Conservation (phyloP, 2,329 filamentous ascomycete genomes). For the Herpotrichia juniperi region DNA sequence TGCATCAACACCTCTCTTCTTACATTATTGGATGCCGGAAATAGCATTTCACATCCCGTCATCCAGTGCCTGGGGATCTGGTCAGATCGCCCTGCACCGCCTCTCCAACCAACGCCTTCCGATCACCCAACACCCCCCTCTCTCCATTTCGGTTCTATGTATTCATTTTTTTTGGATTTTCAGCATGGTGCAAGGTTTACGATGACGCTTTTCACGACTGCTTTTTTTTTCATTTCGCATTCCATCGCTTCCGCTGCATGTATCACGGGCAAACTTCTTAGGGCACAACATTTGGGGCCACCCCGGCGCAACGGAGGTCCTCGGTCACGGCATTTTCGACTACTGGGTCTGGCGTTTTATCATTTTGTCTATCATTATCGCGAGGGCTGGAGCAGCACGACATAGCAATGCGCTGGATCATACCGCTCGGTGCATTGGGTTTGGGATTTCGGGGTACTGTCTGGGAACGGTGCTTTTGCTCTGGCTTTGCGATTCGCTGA, state of each 20-base stretch:
- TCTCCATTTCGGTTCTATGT: background rate
- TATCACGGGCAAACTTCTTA: constrained; percentile 2
- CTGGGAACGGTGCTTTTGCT: background rate
- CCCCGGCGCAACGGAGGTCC: constrained; percentile 6
- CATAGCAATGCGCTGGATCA: background rate
- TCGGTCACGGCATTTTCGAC: constrained; percentile 2
- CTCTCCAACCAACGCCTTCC: background rate
- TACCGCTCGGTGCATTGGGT: constrained; percentile 9
- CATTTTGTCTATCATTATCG: constrained; percentile 1
- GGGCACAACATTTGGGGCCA: background rate
- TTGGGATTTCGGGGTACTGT: background rate
- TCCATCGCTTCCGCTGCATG: constrained; percentile 13
- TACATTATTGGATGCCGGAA: background rate
- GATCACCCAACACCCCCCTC: background rate
- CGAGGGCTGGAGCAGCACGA: constrained; percentile 2
- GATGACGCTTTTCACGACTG: constrained; percentile 15
- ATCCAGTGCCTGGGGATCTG: background rate
- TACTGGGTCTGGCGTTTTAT: background rate
- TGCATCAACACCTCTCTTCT: background rate
- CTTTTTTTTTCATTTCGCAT: constrained; percentile 6
- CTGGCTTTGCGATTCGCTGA: background rate
- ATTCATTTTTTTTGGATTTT: background rate
- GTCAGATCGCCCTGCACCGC: background rate
- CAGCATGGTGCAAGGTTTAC: constrained; percentile 15
- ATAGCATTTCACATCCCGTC: background rate